Evolutionary conservation across 805 yeast genomes (phyloP).

Genomic region (Schwanniomyces pseudopolymorphus): DNA sequence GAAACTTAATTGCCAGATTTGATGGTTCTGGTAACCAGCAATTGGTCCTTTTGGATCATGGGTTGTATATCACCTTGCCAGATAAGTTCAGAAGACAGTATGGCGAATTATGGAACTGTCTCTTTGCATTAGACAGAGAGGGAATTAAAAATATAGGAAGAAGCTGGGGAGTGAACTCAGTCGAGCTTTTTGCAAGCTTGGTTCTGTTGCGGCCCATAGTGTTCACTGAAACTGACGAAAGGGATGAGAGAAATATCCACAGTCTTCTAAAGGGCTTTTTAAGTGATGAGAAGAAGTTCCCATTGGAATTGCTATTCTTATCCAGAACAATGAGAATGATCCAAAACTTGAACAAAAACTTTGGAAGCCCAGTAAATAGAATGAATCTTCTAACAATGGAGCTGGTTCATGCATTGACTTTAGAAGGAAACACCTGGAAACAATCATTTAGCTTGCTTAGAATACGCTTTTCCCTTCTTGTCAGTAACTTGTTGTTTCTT

Average conservation of each 20-base stretch:
- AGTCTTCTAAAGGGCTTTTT: constrained; percentile 56
- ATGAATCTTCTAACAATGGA: constrained; percentile 60
- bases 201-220: constrained; percentile 50
- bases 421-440: constrained; percentile 7
- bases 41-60: constrained; percentile 73
- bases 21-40: constrained; percentile 42
- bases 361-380: constrained; percentile 75
- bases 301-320: constrained; percentile 62
- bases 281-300: constrained; percentile 63
- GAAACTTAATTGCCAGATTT: constrained; percentile 61
- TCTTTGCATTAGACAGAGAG: constrained; percentile 51
- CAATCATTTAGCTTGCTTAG: constrained; percentile 16
- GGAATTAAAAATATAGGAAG: constrained; percentile 49
- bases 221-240: constrained; percentile 16
- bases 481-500: constrained; percentile 33
- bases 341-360: constrained; percentile 63
- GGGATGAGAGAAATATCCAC: constrained; percentile 39
- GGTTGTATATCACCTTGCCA: constrained; percentile 59
- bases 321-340: constrained; percentile 74
- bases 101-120: constrained; percentile 59
- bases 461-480: constrained; percentile 21
- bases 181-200: constrained; percentile 60
- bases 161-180: constrained; percentile 69
- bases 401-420: constrained; percentile 38
- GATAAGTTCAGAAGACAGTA: constrained; percentile 55